Conservation (phyloP, 1,139 yeast species). For the Diutina mesorugosa region DNA sequence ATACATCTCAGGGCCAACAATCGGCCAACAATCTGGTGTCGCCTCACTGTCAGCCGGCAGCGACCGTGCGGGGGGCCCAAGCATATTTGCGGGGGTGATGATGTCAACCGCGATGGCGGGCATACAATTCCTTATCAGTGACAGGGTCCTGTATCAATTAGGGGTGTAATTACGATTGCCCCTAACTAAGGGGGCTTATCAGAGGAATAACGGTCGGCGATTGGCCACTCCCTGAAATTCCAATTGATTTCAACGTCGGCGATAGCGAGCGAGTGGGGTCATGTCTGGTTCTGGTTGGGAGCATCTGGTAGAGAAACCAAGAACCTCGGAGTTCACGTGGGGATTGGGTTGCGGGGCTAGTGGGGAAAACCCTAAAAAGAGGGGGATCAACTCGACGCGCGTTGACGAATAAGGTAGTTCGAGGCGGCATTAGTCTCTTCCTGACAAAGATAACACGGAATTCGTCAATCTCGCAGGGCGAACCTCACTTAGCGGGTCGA, state of each 20-base stretch:
- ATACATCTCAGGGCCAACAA: too few relatives aligned
- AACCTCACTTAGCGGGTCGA: not conserved
- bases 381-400: not conserved
- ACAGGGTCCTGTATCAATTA: not conserved
- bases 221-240: too few relatives aligned
- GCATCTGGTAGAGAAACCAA: not conserved
- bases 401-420: not conserved
- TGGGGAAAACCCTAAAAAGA: not conserved
- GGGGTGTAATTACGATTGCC: not conserved
- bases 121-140: not conserved
- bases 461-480: not conserved
- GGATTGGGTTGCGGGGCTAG: not conserved
- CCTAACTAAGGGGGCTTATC: too few relatives aligned
- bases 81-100: not conserved
- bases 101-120: not conserved
- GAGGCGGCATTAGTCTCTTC: not conserved
- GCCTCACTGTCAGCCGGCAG: not conserved
- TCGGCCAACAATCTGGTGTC: too few relatives aligned
- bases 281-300: not conserved
- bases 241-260: too few relatives aligned
- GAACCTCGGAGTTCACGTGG: not conserved
- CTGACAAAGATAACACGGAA: not conserved
- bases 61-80: not conserved
- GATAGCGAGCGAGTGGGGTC: not conserved
- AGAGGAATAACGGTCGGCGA: too few relatives aligned